These are phyloP conservation scores for Coemansia sp. DNA, from an alignment of 371 early-diverging fungal genomes.

Conservation along the genomic window DNA sequence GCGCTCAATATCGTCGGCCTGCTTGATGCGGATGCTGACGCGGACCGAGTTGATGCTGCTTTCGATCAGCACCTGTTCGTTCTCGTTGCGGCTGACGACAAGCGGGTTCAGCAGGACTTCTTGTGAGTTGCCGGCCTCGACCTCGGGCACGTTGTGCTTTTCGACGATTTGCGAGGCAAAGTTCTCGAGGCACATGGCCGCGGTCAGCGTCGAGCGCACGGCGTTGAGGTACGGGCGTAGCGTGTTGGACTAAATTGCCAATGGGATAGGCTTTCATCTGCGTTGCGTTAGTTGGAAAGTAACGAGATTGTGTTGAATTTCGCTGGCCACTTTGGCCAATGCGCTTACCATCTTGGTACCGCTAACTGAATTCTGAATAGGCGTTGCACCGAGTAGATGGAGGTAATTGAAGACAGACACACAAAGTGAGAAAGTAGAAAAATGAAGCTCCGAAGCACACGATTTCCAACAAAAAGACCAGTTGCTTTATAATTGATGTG, in stretches of 20 bases:
- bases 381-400: not conserved
- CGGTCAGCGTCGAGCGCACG: slow-evolving; percentile 90
- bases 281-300: no score
- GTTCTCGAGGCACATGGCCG: slow-evolving; percentile 94
- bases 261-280: no score
- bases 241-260: slow-evolving; percentile 81
- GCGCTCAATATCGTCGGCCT: slow-evolving; percentile 96
- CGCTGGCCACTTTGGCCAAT: no score
- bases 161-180: slow-evolving; percentile 97
- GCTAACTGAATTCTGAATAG: no score
- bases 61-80: slow-evolving; percentile 93
- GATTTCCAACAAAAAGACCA: not conserved
- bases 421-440: not conserved
- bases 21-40: slow-evolving; percentile 94
- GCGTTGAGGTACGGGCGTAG: slow-evolving; percentile 94
- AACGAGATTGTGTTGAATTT: no score
- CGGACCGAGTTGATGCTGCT: slow-evolving; percentile 93
- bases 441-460: slow-evolving; percentile 1
- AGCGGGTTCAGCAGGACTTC: slow-evolving; percentile 90
- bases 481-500: not conserved
- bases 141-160: slow-evolving; percentile 96
- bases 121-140: slow-evolving; percentile 82
- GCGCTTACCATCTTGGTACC: no score
- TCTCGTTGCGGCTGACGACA: slow-evolving; percentile 89
- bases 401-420: not conserved